phyloP scores from a whole-genome alignment of 176 grass and related monocot species.

The Bothriochloa decipiens region DNA sequence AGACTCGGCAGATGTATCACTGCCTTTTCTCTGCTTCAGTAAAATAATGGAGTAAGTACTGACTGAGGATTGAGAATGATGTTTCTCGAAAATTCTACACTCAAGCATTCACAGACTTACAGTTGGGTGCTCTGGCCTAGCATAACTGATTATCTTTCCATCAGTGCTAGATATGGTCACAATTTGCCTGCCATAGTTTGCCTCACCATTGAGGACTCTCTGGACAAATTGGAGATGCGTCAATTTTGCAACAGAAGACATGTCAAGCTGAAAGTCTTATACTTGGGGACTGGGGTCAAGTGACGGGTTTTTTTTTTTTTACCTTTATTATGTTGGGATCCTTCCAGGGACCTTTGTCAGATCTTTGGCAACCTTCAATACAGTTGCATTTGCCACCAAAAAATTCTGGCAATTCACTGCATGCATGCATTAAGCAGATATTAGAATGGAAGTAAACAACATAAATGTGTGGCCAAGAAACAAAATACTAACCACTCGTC shows the following conservation, averaged over 20 bases:
- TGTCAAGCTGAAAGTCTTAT: neutral
- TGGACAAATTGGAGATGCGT: conserved; percentile 41
- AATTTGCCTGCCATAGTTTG: conserved; percentile 88
- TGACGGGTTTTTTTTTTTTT: neutral
- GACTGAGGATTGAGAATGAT: conserved; percentile 17
- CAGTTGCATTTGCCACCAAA: conserved; percentile 91
- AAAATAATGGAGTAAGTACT: conserved; percentile 38
- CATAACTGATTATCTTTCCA: conserved; percentile 81
- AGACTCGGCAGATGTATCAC: conserved; percentile 91
- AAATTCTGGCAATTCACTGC: conserved; percentile 90
- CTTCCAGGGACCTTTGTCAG: conserved; percentile 96
- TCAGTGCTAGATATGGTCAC: conserved; percentile 82
- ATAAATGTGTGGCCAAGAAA: conserved; percentile 28
- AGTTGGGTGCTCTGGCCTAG: conserved; percentile 55
- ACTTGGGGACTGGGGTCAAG: neutral
- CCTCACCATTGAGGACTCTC: conserved; percentile 88
- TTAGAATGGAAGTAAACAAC: conserved; percentile 43
- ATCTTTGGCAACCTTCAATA: conserved; percentile 78
- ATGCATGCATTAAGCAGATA: conserved; percentile 34
- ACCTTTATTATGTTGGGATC: conserved; percentile 87
- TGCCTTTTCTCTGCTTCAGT: conserved; percentile 82
- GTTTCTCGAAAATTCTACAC: conserved; percentile 32
- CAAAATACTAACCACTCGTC: conserved; percentile 68
- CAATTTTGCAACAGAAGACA: conserved; percentile 30
- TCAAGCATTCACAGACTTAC: conserved; percentile 56